Base-by-base conservation (phyloP, 2,329 filamentous ascomycete genomes). In the Samsoniella hepiali region DNA sequence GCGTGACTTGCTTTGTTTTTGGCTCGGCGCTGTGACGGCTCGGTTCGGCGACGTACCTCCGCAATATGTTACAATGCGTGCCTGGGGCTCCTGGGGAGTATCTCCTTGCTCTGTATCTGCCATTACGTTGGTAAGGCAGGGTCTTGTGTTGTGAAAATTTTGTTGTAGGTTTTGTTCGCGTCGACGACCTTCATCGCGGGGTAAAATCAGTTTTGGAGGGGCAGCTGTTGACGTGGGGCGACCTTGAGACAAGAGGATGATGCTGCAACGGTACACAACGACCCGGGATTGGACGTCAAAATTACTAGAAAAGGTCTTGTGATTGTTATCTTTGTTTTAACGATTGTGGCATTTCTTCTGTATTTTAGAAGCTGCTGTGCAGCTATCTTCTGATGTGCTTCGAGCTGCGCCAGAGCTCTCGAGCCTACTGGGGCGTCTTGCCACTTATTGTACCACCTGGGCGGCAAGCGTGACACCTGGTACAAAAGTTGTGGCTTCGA, bases 41-140 rank as follows among this genome's bases (percentile, higher is more conserved):
- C 40, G 32, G 38, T 62, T 50, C 58, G 22, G 40, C 62, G 51
- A 76, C 83, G 72, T 81, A 86, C 84, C 84, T 68, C 82, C 83
- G 69, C 84, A 87, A 75, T 87, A 87, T 58, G 77, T 71, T 60
- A 86, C 80, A 70, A 79, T 76, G 67, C 83, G 79, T 68, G 78
- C 73, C 70, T 84, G 82, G 50, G 79, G 79, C 74, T 83, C 82
- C 62, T 74, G 68, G 57, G 73, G 69, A 60, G 68, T 75, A 60
- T 82, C 81, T 65, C 76, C 66, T 63, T 81, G 76, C 67, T 84
- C 82, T 62, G 76, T 75, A 69, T 86, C 84, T 70, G 83, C 82
- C 84, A 86, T 86, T 62, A n/a, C 60, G 17, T 53, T 27, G n/a
- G 29, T 58, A n/a, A 3, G 45, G 29, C 54, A 47, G 36, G 22